Evolutionary conservation across 1,284 basidiomycete species (phyloP).

Genomic region (Xanthoconium separans): DNA sequence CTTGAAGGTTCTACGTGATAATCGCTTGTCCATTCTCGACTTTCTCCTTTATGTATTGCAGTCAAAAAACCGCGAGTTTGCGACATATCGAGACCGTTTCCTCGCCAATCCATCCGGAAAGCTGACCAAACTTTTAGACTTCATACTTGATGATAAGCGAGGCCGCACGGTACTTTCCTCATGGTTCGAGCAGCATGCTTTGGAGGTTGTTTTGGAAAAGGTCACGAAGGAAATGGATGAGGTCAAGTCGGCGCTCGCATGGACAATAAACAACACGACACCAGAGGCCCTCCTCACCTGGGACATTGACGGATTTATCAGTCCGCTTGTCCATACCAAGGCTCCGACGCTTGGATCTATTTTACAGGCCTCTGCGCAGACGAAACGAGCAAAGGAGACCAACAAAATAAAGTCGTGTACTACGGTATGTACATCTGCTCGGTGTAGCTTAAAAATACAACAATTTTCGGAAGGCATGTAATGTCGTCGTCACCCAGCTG

Average conservation of each 20-base stretch:
- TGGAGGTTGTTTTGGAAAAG: background rate
- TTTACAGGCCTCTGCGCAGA: background rate
- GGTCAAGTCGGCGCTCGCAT: background rate
- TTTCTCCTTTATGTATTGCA: background rate
- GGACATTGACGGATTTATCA: background rate
- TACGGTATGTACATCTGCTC: background rate
- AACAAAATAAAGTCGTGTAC: background rate
- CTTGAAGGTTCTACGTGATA: background rate
- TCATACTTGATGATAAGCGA: background rate
- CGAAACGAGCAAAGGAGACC: background rate
- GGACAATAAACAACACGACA: background rate
- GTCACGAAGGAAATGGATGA: background rate
- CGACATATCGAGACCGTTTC: background rate
- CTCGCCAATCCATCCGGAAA: background rate
- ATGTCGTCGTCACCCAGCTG: background rate
- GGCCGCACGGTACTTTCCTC: background rate
- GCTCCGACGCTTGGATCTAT: background rate
- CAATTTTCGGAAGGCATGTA: background rate
- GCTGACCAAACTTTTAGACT: background rate
- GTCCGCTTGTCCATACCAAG: background rate
- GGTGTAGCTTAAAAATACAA: background rate
- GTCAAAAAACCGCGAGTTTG: background rate
- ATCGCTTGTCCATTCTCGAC: background rate
- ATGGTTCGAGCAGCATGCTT: too few species aligned
- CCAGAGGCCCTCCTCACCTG: background rate